These are phyloP conservation scores for Chloris gayana DNA, from an alignment of 176 grass and related monocot genomes.

Conservation along the genomic window DNA sequence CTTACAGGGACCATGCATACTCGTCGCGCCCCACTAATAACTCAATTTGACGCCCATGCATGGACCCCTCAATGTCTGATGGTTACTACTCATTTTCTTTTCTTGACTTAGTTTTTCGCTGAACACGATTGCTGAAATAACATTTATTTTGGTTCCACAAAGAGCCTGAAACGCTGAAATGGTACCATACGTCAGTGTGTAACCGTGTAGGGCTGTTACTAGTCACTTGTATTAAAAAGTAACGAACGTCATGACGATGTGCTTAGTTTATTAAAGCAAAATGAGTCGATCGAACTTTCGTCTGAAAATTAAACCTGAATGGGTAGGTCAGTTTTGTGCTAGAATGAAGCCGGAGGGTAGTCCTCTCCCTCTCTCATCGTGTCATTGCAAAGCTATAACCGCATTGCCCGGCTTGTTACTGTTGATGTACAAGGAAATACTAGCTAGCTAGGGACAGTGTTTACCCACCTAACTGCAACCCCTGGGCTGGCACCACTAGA, in stretches of 20 bases:
- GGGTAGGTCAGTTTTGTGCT: too few species aligned
- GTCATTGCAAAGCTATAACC: neutral
- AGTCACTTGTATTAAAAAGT: too few species aligned
- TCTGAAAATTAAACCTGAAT: too few species aligned
- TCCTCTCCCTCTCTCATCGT: neutral
- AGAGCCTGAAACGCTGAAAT: too few species aligned
- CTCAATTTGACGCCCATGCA: slow-evolving; percentile 5
- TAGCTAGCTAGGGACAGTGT: slow-evolving; percentile 24
- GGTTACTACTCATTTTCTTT: neutral
- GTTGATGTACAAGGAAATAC: slow-evolving; percentile 15
- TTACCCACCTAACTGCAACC: neutral
- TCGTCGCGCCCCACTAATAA: slow-evolving; percentile 29
- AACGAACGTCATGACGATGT: too few species aligned
- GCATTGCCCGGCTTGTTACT: neutral
- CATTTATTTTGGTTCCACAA: too few species aligned
- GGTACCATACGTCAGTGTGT: too few species aligned
- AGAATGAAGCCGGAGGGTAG: too few species aligned
- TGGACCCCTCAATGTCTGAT: neutral
- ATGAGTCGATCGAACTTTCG: too few species aligned
- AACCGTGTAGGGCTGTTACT: too few species aligned
- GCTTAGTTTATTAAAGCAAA: too few species aligned
- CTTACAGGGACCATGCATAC: slow-evolving; percentile 29
- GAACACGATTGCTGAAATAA: too few species aligned
- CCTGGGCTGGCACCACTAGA: neutral
- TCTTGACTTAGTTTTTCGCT: neutral